phyloP scores from a whole-genome alignment of 805 yeast genomes.

The Lachancea thermotolerans region DNA sequence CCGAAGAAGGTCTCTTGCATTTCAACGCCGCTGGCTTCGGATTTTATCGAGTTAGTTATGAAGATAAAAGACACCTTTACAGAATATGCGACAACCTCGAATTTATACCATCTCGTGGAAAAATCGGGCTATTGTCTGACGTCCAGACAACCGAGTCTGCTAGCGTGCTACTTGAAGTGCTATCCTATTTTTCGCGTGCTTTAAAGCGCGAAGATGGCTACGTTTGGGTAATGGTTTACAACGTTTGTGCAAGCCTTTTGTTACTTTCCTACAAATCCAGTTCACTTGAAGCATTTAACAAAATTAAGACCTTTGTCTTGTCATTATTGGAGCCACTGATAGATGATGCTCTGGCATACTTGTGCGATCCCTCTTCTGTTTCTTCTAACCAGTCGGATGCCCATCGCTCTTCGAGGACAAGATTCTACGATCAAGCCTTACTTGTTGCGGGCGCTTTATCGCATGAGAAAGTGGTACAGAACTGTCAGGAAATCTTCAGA shows the following conservation, averaged over 20 bases:
- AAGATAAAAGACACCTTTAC: slow-evolving; percentile 35
- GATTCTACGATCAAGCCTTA: slow-evolving; percentile 23
- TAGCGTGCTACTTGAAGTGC: slow-evolving; percentile 28
- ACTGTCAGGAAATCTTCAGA: slow-evolving; percentile 6
- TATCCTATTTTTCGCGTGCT: slow-evolving; percentile 2
- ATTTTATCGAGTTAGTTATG: slow-evolving; percentile 49
- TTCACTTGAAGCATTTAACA: slow-evolving; percentile 21
- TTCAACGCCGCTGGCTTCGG: slow-evolving; percentile 46
- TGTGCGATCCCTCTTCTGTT: slow-evolving; percentile 22
- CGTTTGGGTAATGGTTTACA: slow-evolving; percentile 38
- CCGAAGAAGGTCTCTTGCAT: slow-evolving; percentile 26
- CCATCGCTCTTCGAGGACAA: slow-evolving; percentile 25
- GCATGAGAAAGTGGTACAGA: slow-evolving; percentile 8
- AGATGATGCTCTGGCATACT: slow-evolving; percentile 32
- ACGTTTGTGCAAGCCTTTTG: slow-evolving; percentile 9
- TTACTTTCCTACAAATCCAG: slow-evolving; percentile 11
- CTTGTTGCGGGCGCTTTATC: slow-evolving; percentile 10
- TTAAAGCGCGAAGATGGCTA: slow-evolving; percentile 20
- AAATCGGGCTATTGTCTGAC: slow-evolving; percentile 51
- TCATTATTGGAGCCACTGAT: slow-evolving; percentile 47
- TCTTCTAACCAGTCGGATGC: slow-evolving; percentile 28
- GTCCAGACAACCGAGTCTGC: slow-evolving; percentile 42
- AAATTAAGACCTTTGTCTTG: slow-evolving; percentile 12
- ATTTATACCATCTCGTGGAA: slow-evolving; percentile 40
- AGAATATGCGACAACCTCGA: slow-evolving; percentile 36